Percentiles rank a stretch among this genome's conserved stretches.
Evolutionary conservation across 2,329 filamentous ascomycete genomes (phyloP).

Genomic region (Penicillium decumbens): DNA sequence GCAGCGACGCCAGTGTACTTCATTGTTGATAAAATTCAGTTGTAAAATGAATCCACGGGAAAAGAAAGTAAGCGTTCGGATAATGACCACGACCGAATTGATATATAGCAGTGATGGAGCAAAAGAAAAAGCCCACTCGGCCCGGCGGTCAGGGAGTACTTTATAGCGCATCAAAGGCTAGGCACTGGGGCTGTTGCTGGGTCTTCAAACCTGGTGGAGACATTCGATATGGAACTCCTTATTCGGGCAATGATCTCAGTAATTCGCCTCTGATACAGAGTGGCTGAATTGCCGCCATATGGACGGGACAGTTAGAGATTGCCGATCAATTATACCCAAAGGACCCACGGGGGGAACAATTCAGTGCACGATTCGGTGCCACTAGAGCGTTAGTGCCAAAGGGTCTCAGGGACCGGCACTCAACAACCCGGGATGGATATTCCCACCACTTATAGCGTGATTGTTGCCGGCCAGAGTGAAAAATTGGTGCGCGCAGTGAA

Average conservation of each 20-base stretch:
- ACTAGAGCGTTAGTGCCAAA: not conserved
- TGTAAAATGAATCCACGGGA: not conserved
- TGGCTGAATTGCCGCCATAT: slow-evolving; percentile 1
- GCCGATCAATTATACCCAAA: slow-evolving; percentile 11
- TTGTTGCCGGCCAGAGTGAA: slow-evolving; percentile 4
- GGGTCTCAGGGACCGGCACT: slow-evolving; percentile 1
- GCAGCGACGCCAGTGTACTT: slow-evolving; percentile 17
- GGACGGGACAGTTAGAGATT: not conserved
- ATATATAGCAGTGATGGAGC: not conserved
- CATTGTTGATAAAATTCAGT: slow-evolving; percentile 9
- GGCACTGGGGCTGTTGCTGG: not conserved
- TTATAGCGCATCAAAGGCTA: slow-evolving; percentile 9
- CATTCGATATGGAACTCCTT: slow-evolving; percentile 7
- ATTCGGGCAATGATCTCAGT: slow-evolving; percentile 18
- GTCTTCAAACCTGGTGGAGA: slow-evolving; percentile 6
- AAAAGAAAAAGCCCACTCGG: not conserved
- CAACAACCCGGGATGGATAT: slow-evolving; percentile 1
- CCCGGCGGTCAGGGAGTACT: slow-evolving; percentile 1
- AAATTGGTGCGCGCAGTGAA: slow-evolving; percentile 3
- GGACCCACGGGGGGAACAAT: not conserved
- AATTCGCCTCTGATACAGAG: slow-evolving; percentile 2
- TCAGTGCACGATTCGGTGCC: not conserved
- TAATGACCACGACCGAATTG: not conserved
- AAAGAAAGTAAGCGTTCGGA: not conserved
- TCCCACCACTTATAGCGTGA: not conserved